Conservation (phyloP, 176 grass and related monocot genomes). For the Puya raimondii region DNA sequence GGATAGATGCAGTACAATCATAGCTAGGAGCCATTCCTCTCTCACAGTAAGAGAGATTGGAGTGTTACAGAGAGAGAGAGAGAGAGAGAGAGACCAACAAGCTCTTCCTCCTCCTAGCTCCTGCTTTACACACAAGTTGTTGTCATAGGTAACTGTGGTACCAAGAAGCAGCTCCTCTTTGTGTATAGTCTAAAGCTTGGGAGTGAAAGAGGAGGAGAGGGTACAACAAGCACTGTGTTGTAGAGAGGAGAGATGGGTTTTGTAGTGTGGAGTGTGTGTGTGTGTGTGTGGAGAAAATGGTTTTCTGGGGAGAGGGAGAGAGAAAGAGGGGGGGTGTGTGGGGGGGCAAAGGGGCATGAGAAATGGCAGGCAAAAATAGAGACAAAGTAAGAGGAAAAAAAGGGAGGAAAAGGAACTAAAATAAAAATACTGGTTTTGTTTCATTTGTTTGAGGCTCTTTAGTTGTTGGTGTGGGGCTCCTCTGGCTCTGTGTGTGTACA, state of each 20-base stretch:
- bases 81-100: neutral
- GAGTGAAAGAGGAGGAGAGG: conserved; percentile 14
- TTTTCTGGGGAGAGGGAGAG: conserved; percentile 3
- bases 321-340: neutral
- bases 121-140: conserved; percentile 11
- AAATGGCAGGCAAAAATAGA: neutral
- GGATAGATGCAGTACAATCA: conserved; percentile 71
- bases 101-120: conserved; percentile 5
- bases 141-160: neutral
- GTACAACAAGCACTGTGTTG: conserved; percentile 21
- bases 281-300: neutral
- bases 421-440: too few relatives aligned
- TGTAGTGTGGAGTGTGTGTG: conserved; percentile 34
- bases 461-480: too few relatives aligned
- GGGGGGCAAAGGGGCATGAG: neutral
- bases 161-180: too few relatives aligned
- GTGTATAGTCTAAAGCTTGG: too few relatives aligned
- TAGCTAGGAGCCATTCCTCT: conserved; percentile 47
- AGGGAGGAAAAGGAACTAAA: neutral
- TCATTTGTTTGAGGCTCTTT: too few relatives aligned
- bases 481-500: too few relatives aligned
- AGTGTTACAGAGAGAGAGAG: neutral
- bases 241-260: conserved; percentile 38
- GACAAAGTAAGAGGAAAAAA: neutral
- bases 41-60: conserved; percentile 1